Conservation (phyloP, 2,329 filamentous ascomycete genomes). For the Fusarium mangiferae region DNA sequence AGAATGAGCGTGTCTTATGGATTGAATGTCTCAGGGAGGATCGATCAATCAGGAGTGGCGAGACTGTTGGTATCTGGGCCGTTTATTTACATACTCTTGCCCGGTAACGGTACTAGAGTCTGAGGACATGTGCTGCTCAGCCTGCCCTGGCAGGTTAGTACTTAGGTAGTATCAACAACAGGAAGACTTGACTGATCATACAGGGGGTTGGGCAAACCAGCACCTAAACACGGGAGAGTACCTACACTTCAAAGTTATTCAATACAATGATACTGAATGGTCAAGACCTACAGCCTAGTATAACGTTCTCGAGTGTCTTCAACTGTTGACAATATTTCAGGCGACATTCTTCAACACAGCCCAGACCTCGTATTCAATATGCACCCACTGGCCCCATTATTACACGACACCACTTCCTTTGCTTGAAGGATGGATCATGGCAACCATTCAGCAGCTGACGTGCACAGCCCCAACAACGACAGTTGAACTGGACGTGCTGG, state of each 20-base stretch:
- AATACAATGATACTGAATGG: background rate
- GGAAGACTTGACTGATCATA: background rate
- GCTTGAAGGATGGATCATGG: background rate
- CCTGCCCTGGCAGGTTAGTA: background rate
- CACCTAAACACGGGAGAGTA: background rate
- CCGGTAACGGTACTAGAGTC: background rate
- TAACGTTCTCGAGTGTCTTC: background rate
- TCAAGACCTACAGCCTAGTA: background rate
- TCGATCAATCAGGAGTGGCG: background rate
- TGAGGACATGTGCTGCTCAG: background rate
- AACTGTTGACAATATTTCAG: background rate
- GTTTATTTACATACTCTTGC: background rate
- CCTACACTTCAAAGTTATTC: background rate
- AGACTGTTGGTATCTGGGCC: background rate
- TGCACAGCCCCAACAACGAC: background rate
- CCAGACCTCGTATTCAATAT: slow-evolving; percentile 20
- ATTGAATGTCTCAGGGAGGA: background rate
- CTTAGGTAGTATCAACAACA: background rate
- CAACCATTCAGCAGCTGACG: slow-evolving; percentile 12
- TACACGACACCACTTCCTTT: slow-evolving; percentile 1
- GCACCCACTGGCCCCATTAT: background rate
- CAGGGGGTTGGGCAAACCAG: background rate
- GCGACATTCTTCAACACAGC: background rate
- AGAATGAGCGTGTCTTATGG: background rate
- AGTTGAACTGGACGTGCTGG: background rate